Evolutionary conservation across 768 basidiomycete species (phyloP).

Genomic region (Rubroboletus pulcherrimus): DNA sequence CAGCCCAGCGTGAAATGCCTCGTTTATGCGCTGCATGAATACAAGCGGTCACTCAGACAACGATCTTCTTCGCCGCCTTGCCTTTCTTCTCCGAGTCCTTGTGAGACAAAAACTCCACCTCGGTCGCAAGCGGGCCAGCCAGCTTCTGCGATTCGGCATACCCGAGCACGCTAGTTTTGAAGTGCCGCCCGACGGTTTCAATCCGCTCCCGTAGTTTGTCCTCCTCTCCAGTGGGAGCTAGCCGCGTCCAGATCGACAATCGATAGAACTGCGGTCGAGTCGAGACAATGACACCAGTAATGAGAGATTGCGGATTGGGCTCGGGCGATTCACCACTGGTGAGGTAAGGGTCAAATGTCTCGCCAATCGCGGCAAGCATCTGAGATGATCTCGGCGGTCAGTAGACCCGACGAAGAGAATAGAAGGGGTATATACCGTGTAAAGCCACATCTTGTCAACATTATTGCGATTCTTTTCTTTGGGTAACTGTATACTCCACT

Average conservation of each 20-base stretch:
- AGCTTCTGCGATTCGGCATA: slow-evolving; percentile 71
- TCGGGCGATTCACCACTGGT: slow-evolving; percentile 42
- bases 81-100: slow-evolving; percentile 96
- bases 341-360: slow-evolving; percentile 92
- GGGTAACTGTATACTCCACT: slow-evolving; percentile 98
- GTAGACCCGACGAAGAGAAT: neutral
- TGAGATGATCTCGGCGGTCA: slow-evolving; percentile 32
- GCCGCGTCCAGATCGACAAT: slow-evolving; percentile 95
- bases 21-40: slow-evolving; percentile 15
- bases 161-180: slow-evolving; percentile 88
- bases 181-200: slow-evolving; percentile 80
- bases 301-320: slow-evolving; percentile 53
- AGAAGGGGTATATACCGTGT: slow-evolving; percentile 60
- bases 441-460: slow-evolving; percentile 97
- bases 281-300: slow-evolving; percentile 94
- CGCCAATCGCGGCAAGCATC: slow-evolving; percentile 99
- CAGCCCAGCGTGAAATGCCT: slow-evolving; percentile 19
- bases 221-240: slow-evolving; percentile 57
- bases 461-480: slow-evolving; percentile 83
- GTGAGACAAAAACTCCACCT: slow-evolving; percentile 93
- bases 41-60: slow-evolving; percentile 44
- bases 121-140: slow-evolving; percentile 83
- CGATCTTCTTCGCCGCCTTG: slow-evolving; percentile 75
- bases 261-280: slow-evolving; percentile 95
- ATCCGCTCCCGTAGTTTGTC: slow-evolving; percentile 75